phyloP scores from a whole-genome alignment of 2,329 filamentous ascomycete species.

The Aureobasidium zeae region DNA sequence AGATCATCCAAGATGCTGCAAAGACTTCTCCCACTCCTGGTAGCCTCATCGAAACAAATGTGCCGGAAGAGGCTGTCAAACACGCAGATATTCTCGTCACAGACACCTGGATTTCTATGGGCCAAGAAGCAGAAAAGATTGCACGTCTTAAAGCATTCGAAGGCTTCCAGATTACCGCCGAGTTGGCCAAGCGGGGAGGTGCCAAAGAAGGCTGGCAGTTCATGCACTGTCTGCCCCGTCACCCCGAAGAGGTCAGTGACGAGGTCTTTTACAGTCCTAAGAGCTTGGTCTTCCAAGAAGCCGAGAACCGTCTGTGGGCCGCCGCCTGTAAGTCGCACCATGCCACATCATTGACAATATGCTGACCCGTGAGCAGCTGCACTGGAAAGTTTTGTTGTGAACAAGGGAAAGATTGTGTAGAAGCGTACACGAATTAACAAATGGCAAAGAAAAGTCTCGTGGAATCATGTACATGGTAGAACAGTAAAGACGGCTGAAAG shows the following conservation, averaged over 20 bases:
- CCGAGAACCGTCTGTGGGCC: constrained; percentile 88
- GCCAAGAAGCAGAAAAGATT: constrained; percentile 76
- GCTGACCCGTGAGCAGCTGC: constrained; percentile 45
- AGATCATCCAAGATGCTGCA: constrained; percentile 59
- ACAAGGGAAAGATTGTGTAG: constrained; percentile 64
- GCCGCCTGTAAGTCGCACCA: constrained; percentile 55
- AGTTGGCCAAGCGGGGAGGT: constrained; percentile 72
- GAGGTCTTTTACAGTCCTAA: constrained; percentile 84
- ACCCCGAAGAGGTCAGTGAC: constrained; percentile 85
- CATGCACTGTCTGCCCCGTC: constrained; percentile 94
- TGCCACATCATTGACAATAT: neutral
- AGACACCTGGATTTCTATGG: constrained; percentile 98
- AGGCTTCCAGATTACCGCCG: constrained; percentile 84
- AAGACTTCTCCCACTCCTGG: constrained; percentile 50
- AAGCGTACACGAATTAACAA: neutral
- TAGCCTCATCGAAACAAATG: constrained; percentile 62
- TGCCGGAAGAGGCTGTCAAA: constrained; percentile 78
- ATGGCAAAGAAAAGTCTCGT: constrained; percentile 9
- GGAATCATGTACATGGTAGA: constrained; percentile 9
- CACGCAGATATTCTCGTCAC: constrained; percentile 85
- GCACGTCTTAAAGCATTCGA: constrained; percentile 72
- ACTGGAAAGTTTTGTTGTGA: constrained; percentile 85
- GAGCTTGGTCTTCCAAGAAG: constrained; percentile 86
- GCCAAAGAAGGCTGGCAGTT: constrained; percentile 91
- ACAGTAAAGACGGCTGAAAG: constrained; percentile 1